These are phyloP conservation scores for Luvunga scandens DNA, from an alignment of 345 rosid genomes.

Conservation along the genomic window DNA sequence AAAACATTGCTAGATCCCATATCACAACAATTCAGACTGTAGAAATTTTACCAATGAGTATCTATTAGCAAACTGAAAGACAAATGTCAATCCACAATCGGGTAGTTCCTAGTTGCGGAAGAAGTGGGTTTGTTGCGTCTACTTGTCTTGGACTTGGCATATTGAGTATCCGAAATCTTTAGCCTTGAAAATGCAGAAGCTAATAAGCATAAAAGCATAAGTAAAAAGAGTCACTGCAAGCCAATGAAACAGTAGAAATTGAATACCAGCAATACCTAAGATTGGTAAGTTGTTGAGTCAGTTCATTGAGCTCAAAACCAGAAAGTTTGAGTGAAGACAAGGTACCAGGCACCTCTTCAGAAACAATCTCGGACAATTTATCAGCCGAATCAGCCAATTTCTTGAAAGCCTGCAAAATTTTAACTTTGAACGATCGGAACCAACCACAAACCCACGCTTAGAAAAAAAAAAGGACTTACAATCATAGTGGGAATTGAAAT, in stretches of 20 bases:
- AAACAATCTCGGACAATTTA: slow-evolving; percentile 23
- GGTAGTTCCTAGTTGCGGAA: background rate
- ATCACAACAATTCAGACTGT: background rate
- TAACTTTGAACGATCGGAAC: background rate
- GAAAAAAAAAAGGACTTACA: slow-evolving; percentile 13
- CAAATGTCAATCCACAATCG: background rate
- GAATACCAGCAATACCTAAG: slow-evolving; percentile 13
- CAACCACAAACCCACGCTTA: background rate
- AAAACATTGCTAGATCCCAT: background rate
- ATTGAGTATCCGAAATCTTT: slow-evolving; percentile 18
- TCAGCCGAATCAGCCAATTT: slow-evolving; percentile 24
- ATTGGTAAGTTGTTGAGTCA: slow-evolving; percentile 31
- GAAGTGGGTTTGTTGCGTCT: slow-evolving; percentile 18
- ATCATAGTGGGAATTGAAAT: slow-evolving; percentile 30
- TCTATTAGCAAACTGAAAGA: background rate
- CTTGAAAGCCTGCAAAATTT: slow-evolving; percentile 25
- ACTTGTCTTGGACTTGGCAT: slow-evolving; percentile 2
- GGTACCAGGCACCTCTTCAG: slow-evolving; percentile 38
- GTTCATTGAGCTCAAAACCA: slow-evolving; percentile 28
- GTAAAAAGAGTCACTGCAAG: background rate
- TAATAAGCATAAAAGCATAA: background rate
- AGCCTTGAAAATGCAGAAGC: slow-evolving; percentile 15
- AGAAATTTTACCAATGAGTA: background rate
- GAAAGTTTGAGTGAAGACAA: slow-evolving; percentile 37
- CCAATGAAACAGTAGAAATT: background rate